Percentiles rank a stretch among this genome's conserved stretches.
Conservation (phyloP, 1,139 yeast genomes). For the Sugiyamaella castrensis region DNA sequence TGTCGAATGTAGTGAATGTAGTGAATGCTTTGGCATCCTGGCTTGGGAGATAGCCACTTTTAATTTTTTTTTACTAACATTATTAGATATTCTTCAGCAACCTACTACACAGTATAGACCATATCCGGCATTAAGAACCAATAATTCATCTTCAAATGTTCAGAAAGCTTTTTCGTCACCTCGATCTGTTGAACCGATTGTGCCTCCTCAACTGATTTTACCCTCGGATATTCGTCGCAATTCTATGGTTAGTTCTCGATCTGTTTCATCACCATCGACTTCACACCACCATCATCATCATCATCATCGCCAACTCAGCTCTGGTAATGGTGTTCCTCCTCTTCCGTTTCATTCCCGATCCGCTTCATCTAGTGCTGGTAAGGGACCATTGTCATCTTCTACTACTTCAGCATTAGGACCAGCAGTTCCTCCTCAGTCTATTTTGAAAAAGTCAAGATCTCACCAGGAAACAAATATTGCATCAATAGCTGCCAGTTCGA, state of each 20-base stretch:
- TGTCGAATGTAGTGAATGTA: too few relatives aligned
- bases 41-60: too few relatives aligned
- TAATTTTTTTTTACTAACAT: too few relatives aligned
- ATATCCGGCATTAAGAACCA: too few relatives aligned
- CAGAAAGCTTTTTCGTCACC: too few relatives aligned
- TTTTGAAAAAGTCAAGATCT: conserved; percentile 12
- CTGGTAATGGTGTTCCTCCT: neutral
- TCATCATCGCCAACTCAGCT: conserved; percentile 15
- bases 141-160: too few relatives aligned
- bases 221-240: conserved; percentile 34
- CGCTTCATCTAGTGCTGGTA: conserved; percentile 2
- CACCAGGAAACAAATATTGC: conserved; percentile 3
- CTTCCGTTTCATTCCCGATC: conserved; percentile 11
- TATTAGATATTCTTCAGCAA: too few relatives aligned
- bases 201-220: conserved; percentile 28
- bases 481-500: neutral
- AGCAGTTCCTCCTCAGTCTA: conserved; percentile 13
- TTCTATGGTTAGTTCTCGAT: conserved; percentile 23
- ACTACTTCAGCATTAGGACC: neutral
- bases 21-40: too few relatives aligned
- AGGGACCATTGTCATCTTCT: conserved; percentile 5
- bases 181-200: neutral
- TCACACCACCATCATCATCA: conserved; percentile 15
- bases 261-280: conserved; percentile 21
- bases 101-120: too few relatives aligned